Evolutionary conservation across 1,139 yeast species (phyloP), one percentile per base, ranked within the genome.

Genomic region (Lodderomyces beijingensis): DNA sequence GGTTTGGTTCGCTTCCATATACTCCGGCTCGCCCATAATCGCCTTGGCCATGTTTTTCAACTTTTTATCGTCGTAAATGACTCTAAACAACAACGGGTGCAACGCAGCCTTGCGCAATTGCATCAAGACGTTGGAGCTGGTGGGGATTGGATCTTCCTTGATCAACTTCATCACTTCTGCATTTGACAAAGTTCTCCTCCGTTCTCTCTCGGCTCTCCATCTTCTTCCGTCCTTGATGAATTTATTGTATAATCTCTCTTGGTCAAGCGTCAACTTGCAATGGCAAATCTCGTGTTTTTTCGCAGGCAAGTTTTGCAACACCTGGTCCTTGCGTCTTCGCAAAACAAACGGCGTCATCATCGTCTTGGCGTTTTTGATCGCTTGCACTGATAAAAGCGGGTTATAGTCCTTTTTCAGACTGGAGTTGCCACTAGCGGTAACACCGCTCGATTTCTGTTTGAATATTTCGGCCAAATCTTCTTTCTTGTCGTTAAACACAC

Each of bases 341-440:
- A 91, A 65, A 7, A 91, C 91, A 62, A 91, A 91, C 4, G 99
- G 99, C 2, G 95, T 84, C 98, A 91, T 91, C 96, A 91, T 91
- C 3, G 93, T 82, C 55, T 86, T 87, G 5, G 99, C 99, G 51
- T 88, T 84, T 27, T 79, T 74, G 40, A 91, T 88, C 1, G 98
- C 94, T 57, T 91, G 95, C 44, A 82, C 81, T 0, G 97, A 87
- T 30, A 91, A 63, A 34, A 91, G 68, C 3, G 96, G 96, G 47
- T 84, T 85, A 47, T 78, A 83, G 30, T 62, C 66, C n/a, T 30
- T 30, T 16, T 15, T 14, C 3, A 27, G 12, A 13, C 22, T 16
- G 30, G 61, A 66, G 27, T 66, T 65, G 20, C 28, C 27, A n/a
- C 33, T 36, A 16, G 28, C 34, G 32, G 79, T 77, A 8, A 87